Percentiles rank a stretch among this genome's conserved stretches.
Conservation (phyloP, 2,329 filamentous ascomycete species). For the Aspergillus melleus region DNA sequence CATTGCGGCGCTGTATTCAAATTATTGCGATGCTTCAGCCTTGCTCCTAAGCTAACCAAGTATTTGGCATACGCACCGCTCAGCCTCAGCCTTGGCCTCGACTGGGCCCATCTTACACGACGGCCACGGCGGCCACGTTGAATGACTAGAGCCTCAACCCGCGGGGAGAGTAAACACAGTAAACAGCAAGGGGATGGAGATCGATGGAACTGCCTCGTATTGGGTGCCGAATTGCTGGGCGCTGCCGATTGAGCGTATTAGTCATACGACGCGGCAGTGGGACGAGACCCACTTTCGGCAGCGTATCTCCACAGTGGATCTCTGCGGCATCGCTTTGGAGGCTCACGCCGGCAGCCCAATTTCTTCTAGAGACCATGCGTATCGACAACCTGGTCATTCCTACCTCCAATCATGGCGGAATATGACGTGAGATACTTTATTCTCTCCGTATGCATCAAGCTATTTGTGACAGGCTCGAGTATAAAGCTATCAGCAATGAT, state of each 20-base stretch:
- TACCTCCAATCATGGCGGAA: background rate
- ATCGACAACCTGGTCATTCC: background rate
- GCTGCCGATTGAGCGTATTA: slow-evolving; percentile 15
- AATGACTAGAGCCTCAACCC: background rate
- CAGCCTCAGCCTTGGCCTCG: slow-evolving; percentile 7
- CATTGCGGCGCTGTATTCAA: background rate
- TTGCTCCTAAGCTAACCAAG: background rate
- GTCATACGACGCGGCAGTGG: slow-evolving; percentile 17
- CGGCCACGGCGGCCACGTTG: background rate
- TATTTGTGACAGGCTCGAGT: background rate
- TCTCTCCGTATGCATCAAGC: background rate
- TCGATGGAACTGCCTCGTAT: background rate
- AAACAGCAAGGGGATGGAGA: background rate
- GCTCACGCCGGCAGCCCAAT: background rate
- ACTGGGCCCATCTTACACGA: background rate
- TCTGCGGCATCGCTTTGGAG: background rate
- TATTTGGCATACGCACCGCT: slow-evolving; percentile 13
- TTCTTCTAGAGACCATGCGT: slow-evolving; percentile 1
- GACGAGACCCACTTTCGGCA: background rate
- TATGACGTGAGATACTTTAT: slow-evolving; percentile 2
- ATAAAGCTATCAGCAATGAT: slow-evolving; percentile 3
- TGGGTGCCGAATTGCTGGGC: background rate
- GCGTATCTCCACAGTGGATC: background rate
- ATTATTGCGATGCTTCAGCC: slow-evolving; percentile 2
- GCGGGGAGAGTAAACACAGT: too few relatives aligned